Conservation (phyloP, 1,284 basidiomycete genomes). For the Lignosus rhinocerotis region DNA sequence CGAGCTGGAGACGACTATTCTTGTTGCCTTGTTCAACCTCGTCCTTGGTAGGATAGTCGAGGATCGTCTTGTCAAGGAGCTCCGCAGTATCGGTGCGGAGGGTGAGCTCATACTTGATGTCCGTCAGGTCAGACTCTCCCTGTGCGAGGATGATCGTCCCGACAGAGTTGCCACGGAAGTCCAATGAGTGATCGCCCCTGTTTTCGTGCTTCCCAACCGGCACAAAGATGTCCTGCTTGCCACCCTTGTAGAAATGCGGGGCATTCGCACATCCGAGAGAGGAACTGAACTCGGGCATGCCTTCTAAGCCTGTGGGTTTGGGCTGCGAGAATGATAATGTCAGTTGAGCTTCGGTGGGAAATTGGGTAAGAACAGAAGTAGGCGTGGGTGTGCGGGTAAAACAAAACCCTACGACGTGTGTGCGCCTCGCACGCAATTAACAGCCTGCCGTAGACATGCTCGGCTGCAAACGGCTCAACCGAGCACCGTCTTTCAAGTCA, state of each 20-base stretch:
- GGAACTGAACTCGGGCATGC: conserved; percentile 53
- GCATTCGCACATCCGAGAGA: conserved; percentile 51
- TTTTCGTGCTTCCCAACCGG: conserved; percentile 36
- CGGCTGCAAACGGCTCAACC: too few species aligned
- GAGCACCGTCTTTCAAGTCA: too few species aligned
- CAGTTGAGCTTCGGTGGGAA: background rate
- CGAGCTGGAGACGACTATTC: conserved; percentile 41
- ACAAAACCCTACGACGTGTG: background rate
- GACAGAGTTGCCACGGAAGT: conserved; percentile 47
- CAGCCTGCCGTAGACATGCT: too few species aligned
- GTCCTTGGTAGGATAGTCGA: conserved; percentile 35
- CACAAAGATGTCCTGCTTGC: conserved; percentile 38
- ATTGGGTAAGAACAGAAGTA: background rate
- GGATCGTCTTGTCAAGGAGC: conserved; percentile 39
- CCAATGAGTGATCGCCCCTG: conserved; percentile 43
- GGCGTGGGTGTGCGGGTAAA: too few species aligned
- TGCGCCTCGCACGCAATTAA: too few species aligned
- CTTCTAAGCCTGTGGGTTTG: conserved; percentile 49
- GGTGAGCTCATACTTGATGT: conserved; percentile 50
- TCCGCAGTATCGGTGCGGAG: conserved; percentile 43
- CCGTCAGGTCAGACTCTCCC: conserved; percentile 39
- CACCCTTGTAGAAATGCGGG: conserved; percentile 45
- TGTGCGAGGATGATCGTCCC: conserved; percentile 53
- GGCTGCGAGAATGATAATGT: conserved; percentile 36
- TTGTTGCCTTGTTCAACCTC: conserved; percentile 33